Evolutionary conservation across 139 green algal genomes (phyloP).

Genomic region (Micromonas pusilla): DNA sequence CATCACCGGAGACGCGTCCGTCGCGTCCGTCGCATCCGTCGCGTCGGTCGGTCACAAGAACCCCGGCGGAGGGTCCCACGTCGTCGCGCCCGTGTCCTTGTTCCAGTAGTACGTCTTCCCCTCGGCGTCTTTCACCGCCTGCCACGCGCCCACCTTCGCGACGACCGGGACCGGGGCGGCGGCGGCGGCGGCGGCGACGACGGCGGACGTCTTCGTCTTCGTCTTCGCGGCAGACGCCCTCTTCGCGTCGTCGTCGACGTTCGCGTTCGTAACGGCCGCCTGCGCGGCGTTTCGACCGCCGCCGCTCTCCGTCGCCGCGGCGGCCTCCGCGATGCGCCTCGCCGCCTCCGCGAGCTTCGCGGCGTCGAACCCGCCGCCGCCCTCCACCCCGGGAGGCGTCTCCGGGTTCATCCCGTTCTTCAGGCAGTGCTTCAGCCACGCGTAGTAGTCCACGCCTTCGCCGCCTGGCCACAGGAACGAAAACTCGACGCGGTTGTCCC

Average conservation of each 20-base stretch:
- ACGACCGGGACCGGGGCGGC: no score
- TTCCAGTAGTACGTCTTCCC: neutral
- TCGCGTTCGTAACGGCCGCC: no score
- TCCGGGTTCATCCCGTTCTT: neutral
- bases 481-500: constrained; percentile 38
- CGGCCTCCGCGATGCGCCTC: neutral
- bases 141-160: neutral
- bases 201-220: no score
- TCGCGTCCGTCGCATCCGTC: no score
- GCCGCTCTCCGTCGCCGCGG: no score
- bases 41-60: neutral
- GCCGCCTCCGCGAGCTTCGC: neutral
- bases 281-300: neutral
- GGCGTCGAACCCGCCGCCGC: neutral
- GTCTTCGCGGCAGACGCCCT: no score
- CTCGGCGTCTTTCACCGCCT: neutral
- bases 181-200: no score
- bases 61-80: neutral
- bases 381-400: neutral
- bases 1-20: neutral
- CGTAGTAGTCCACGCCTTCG: constrained; percentile 32
- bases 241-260: no score
- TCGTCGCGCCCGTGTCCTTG: neutral
- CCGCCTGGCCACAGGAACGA: constrained; percentile 37
- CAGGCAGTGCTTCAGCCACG: constrained; percentile 26